A percentile compares a stretch with the other conserved stretches of the same genome.
These are phyloP conservation scores for Serendipita sp. DNA, from an alignment of 768 basidiomycete genomes.

Conservation along the genomic window DNA sequence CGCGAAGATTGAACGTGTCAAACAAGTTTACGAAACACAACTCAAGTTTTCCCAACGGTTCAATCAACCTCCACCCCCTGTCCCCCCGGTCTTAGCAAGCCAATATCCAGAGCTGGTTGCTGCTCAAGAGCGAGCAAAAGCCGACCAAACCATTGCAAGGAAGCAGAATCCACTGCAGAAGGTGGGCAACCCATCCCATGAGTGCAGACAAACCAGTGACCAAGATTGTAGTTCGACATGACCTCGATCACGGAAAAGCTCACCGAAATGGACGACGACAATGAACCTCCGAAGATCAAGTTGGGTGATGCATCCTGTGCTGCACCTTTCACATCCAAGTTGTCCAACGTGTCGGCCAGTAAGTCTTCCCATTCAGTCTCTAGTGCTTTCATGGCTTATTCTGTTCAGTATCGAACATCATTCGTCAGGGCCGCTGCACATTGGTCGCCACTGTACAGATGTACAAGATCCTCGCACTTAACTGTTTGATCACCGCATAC, in stretches of 20 bases:
- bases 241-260: conserved; percentile 66
- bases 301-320: conserved; percentile 98
- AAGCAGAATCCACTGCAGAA: conserved; percentile 83
- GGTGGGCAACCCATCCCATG: conserved; percentile 27
- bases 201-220: conserved; percentile 3
- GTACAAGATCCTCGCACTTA: conserved; percentile 98
- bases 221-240: conserved; percentile 48
- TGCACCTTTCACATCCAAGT: conserved; percentile 95
- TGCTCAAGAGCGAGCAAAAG: conserved; percentile 69
- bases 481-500: conserved; percentile 98
- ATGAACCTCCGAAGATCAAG: conserved; percentile 95
- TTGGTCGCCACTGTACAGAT: conserved; percentile 98
- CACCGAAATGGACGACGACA: conserved; percentile 86
- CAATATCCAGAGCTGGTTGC: conserved; percentile 80
- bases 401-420: conserved; percentile 76
- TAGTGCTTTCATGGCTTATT: background rate
- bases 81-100: conserved; percentile 75
- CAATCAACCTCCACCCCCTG: conserved; percentile 84
- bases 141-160: conserved; percentile 45
- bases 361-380: conserved; percentile 21
- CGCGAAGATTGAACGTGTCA: conserved; percentile 75
- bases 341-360: conserved; percentile 96
- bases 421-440: conserved; percentile 95
- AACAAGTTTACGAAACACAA: conserved; percentile 96
- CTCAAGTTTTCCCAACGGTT: conserved; percentile 79